phyloP scores from a whole-genome alignment of 345 rosid species.

The Eucalyptus sp. region DNA sequence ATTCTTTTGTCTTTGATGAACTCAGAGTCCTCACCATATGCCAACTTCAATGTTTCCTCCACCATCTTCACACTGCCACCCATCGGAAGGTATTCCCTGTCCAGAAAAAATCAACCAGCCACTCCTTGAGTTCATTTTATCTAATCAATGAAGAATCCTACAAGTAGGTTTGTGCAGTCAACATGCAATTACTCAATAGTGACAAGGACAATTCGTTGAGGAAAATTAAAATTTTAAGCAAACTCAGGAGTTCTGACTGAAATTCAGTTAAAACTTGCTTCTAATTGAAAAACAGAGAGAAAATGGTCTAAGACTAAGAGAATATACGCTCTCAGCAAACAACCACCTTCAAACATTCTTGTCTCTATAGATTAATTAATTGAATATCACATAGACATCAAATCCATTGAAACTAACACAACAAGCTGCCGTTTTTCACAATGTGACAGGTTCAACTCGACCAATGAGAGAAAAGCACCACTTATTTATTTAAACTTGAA shows the following conservation, averaged over 20 bases:
- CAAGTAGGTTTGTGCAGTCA: background rate
- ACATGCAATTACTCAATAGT: background rate
- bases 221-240: background rate
- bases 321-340: background rate
- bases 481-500: background rate
- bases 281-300: background rate
- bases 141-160: background rate
- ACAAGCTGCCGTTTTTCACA: background rate
- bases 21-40: constrained; percentile 83
- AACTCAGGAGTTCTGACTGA: background rate
- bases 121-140: background rate
- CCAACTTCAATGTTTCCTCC: constrained; percentile 82
- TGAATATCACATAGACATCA: background rate
- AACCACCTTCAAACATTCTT: background rate
- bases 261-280: background rate
- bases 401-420: background rate
- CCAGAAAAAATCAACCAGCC: background rate
- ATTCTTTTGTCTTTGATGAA: constrained; percentile 71
- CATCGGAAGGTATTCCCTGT: constrained; percentile 99
- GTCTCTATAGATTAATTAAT: background rate
- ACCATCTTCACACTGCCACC: constrained; percentile 93
- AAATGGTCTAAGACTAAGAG: background rate
- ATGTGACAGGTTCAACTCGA: background rate
- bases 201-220: background rate
- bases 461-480: background rate